Conservation (phyloP, 768 basidiomycete species). For the Calvatia gigantea region DNA sequence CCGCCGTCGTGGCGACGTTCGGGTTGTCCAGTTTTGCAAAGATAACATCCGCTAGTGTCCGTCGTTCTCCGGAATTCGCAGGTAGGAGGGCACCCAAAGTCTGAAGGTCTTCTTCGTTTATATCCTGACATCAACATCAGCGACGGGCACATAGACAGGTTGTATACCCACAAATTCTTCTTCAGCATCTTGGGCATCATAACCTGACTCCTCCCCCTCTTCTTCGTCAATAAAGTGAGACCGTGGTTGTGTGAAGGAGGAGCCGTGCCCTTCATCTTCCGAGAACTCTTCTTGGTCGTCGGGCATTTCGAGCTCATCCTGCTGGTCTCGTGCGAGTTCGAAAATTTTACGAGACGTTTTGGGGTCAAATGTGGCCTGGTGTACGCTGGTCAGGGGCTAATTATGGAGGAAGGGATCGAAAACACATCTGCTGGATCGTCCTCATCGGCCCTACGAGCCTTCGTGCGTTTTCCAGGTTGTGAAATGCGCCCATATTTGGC, state of each 20-base stretch:
- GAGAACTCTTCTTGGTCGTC: constrained; percentile 43
- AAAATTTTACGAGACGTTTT: constrained; percentile 87
- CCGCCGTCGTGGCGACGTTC: constrained; percentile 48
- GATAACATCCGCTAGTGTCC: constrained; percentile 95
- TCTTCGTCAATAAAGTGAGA: constrained; percentile 41
- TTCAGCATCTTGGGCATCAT: constrained; percentile 52
- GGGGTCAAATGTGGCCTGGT: constrained; percentile 68
- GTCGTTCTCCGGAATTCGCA: constrained; percentile 67
- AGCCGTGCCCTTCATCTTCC: constrained; percentile 39
- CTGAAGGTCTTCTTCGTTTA: constrained; percentile 87
- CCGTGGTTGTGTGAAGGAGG: constrained; percentile 32
- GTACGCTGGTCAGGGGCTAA: constrained; percentile 10
- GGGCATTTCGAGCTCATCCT: constrained; percentile 76
- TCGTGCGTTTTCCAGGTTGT: constrained; percentile 72
- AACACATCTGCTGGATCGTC: constrained; percentile 51
- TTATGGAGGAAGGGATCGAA: constrained; percentile 12
- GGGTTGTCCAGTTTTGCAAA: constrained; percentile 84
- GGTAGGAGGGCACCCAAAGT: constrained; percentile 82
- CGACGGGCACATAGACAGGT: background rate
- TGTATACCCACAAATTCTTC: constrained; percentile 51
- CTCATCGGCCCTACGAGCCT: constrained; percentile 46
- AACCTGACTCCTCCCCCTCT: constrained; percentile 50
- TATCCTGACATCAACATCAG: constrained; percentile 51
- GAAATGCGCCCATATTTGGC: constrained; percentile 79
- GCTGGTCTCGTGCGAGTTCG: constrained; percentile 89